These are phyloP conservation scores for Solanum hybrid DNA, from an alignment of 305 asterid genomes.

Conservation along the genomic window DNA sequence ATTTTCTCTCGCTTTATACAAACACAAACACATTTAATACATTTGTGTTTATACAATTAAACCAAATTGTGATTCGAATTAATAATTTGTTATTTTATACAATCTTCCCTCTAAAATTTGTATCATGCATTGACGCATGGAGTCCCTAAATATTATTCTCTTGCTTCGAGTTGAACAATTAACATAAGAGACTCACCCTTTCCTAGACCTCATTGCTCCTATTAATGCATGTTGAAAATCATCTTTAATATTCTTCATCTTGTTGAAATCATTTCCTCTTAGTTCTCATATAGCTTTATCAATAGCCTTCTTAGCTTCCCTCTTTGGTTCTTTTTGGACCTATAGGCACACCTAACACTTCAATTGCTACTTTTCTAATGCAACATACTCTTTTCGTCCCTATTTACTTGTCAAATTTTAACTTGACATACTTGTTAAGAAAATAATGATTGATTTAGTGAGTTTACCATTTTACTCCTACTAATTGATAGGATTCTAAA, in stretches of 20 bases:
- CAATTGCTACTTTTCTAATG: not conserved
- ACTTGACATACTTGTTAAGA: not conserved
- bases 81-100: too few species aligned
- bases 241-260: not conserved
- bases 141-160: not conserved
- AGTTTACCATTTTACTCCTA: not conserved
- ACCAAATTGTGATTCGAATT: too few species aligned
- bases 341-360: not conserved
- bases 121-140: not conserved
- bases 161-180: not conserved
- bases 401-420: not conserved
- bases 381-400: not conserved
- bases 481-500: not conserved
- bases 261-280: not conserved
- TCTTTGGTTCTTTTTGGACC: not conserved
- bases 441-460: too few species aligned
- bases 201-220: not conserved
- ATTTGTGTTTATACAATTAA: too few species aligned
- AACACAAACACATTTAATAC: too few species aligned
- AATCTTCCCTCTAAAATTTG: not conserved
- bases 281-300: not conserved
- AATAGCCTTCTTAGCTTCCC: not conserved
- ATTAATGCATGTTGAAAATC: not conserved
- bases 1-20: too few species aligned
- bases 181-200: not conserved